phyloP scores from a whole-genome alignment of 192 early-diverging fungal species.

The Podila epicladia region DNA sequence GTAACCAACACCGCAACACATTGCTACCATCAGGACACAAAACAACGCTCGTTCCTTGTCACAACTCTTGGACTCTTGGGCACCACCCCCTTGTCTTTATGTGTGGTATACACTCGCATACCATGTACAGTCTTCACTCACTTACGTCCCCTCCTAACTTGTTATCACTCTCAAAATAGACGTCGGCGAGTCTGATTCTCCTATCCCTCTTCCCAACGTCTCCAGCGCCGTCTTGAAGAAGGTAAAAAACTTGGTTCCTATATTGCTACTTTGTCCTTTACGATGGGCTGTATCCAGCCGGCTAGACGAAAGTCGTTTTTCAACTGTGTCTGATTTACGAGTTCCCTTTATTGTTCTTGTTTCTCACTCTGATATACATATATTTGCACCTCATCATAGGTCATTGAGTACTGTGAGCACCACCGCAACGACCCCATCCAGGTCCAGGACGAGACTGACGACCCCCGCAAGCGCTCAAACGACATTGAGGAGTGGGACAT shows the following conservation, averaged over 20 bases:
- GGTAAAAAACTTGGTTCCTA: slow-evolving; percentile 41
- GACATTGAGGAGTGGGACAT: slow-evolving; percentile 83
- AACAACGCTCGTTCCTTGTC: background rate
- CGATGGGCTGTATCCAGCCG: too few species aligned
- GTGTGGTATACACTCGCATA: background rate
- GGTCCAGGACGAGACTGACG: slow-evolving; percentile 57
- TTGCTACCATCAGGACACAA: background rate
- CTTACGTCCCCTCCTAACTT: background rate
- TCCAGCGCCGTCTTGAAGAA: slow-evolving; percentile 72
- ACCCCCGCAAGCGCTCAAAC: slow-evolving; percentile 69
- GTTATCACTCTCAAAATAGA: slow-evolving; percentile 41
- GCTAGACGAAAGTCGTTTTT: too few species aligned
- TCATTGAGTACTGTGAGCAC: slow-evolving; percentile 84
- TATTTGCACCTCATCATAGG: slow-evolving; percentile 34
- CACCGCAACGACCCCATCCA: slow-evolving; percentile 75
- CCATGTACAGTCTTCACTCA: background rate
- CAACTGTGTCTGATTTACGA: too few species aligned
- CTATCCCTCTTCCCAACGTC: slow-evolving; percentile 84
- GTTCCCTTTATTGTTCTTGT: too few species aligned
- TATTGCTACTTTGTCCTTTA: background rate
- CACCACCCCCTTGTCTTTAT: background rate
- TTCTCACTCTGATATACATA: background rate
- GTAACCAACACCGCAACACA: slow-evolving; percentile 6
- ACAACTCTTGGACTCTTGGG: background rate
- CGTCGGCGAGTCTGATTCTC: slow-evolving; percentile 67